Conservation (phyloP, 139 green algal species). For the Eudorina sp. region DNA sequence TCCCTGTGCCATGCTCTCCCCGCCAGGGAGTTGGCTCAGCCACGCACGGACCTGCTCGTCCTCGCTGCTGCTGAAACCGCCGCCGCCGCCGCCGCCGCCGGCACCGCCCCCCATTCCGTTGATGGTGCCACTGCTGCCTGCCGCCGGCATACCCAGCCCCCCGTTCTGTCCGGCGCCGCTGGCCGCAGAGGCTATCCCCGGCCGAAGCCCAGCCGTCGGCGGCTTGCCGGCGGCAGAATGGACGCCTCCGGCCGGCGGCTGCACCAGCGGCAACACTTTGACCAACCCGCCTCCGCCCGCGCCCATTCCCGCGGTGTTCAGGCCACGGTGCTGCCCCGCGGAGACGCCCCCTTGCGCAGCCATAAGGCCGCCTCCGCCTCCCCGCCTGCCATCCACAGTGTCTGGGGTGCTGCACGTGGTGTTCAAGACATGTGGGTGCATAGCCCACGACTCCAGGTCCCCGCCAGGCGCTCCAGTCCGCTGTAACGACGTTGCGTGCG, state of each 20-base stretch:
- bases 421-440: constrained; percentile 43
- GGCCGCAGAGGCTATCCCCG: not conserved
- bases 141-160: too few species aligned
- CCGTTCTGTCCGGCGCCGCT: not conserved
- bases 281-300: not conserved
- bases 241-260: not conserved
- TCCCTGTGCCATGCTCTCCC: constrained; percentile 17
- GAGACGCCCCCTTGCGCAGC: not conserved
- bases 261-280: not conserved
- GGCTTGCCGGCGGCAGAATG: not conserved
- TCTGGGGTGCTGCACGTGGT: not conserved
- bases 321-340: not conserved
- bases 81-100: not conserved
- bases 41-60: constrained; percentile 10
- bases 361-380: not conserved
- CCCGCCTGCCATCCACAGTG: not conserved
- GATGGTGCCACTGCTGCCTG: too few species aligned
- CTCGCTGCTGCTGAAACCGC: not conserved
- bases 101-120: too few species aligned
- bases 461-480: not conserved
- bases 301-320: not conserved
- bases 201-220: not conserved
- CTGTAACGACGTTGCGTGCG: not conserved
- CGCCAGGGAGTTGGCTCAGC: constrained; percentile 28
- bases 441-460: constrained; percentile 38